Conservation (phyloP, 2,329 filamentous ascomycete species). For the Hypoxylon sp. region DNA sequence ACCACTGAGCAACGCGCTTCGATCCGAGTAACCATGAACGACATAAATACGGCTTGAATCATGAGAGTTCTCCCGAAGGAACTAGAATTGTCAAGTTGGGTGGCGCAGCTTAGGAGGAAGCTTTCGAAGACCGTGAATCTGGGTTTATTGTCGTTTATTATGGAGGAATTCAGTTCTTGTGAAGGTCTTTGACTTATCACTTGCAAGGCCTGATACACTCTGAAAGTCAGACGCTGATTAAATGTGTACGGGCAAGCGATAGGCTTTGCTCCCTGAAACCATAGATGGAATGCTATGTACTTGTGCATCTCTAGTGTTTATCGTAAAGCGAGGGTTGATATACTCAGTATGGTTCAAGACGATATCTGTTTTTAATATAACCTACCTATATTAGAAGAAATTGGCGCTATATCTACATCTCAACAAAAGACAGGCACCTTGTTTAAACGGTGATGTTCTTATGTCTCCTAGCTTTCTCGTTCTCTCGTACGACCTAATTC, state of each 20-base stretch:
- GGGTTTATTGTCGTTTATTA: not conserved
- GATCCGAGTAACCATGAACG: not conserved
- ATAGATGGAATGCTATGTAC: not conserved
- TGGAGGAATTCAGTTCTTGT: not conserved
- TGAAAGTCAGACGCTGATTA: not conserved
- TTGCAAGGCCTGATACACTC: not conserved
- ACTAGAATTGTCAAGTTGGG: conserved; percentile 14
- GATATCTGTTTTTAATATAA: not conserved
- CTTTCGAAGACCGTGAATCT: conserved; percentile 4
- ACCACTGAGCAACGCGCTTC: not conserved
- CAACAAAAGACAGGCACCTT: too few species aligned
- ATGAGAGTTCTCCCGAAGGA: not conserved
- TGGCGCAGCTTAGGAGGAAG: conserved; percentile 22
- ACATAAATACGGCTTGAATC: not conserved
- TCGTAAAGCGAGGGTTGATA: not conserved
- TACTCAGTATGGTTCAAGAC: not conserved
- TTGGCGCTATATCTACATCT: too few species aligned
- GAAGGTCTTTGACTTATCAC: not conserved
- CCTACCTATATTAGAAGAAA: too few species aligned
- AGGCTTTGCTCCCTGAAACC: not conserved
- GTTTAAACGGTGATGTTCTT: too few species aligned
- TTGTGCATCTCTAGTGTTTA: not conserved
- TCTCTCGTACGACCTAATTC: too few species aligned
- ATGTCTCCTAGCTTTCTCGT: too few species aligned
- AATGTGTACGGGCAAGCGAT: not conserved